Evolutionary conservation across 2,329 filamentous ascomycete genomes (phyloP).

Genomic region (Blumeria graminis): DNA sequence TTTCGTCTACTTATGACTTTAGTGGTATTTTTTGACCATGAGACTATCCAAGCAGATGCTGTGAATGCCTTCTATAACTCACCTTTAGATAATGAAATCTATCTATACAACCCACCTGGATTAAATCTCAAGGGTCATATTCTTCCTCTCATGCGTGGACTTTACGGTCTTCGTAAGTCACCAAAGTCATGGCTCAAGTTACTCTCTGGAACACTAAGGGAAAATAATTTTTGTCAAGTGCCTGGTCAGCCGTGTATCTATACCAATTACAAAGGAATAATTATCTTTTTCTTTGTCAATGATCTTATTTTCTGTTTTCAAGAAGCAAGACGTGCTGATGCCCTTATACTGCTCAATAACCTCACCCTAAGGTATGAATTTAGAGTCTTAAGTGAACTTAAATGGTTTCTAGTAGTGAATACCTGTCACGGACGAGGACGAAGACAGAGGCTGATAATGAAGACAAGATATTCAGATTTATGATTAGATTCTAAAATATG

Average conservation of each 20-base stretch:
- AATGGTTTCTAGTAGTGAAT: neutral
- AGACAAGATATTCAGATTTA: too few relatives aligned
- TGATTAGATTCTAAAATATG: too few relatives aligned
- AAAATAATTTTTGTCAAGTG: too few relatives aligned
- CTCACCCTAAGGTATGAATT: neutral
- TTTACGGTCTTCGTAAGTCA: constrained; percentile 1
- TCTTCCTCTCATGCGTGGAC: neutral
- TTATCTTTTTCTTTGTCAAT: neutral
- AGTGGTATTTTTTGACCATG: neutral
- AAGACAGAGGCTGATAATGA: too few relatives aligned
- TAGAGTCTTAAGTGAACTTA: neutral
- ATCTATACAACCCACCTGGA: neutral
- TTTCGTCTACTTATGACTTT: neutral
- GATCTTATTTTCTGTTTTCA: neutral
- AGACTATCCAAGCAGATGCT: neutral
- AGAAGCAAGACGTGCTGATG: neutral
- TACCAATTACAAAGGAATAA: too few relatives aligned
- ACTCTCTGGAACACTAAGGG: too few relatives aligned
- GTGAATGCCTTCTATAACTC: neutral
- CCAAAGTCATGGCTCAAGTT: neutral
- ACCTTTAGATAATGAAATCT: neutral
- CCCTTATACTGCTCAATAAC: neutral
- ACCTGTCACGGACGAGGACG: too few relatives aligned
- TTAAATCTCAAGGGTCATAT: neutral
- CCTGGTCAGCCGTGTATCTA: too few relatives aligned